phyloP scores from a whole-genome alignment of 2,329 filamentous ascomycete species.

The Phaeosphaeria sp. region DNA sequence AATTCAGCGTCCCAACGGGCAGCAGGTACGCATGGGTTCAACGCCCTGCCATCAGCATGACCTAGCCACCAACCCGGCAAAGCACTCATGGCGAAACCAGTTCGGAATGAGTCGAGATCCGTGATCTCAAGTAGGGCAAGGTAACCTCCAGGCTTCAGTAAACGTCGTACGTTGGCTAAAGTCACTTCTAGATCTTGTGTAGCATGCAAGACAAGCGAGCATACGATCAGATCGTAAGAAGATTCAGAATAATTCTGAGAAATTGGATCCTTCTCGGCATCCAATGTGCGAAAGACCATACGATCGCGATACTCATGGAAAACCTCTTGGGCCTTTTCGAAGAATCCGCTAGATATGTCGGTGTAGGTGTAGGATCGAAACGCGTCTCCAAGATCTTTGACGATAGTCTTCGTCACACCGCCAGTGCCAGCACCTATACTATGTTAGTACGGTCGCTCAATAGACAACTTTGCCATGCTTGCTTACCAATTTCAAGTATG shows the following conservation, averaged over 20 bases:
- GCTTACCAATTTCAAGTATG: conserved; percentile 19
- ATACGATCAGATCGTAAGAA: no score
- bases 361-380: conserved; percentile 12
- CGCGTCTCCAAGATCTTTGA: not conserved
- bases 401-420: not conserved
- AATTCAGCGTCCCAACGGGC: conserved; percentile 26
- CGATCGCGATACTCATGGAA: conserved; percentile 5
- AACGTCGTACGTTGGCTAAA: conserved; percentile 12
- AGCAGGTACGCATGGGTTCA: not conserved
- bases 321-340: conserved; percentile 6
- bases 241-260: conserved; percentile 1
- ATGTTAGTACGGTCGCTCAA: no score
- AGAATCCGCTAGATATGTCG: conserved; percentile 12
- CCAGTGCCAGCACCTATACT: not conserved
- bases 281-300: conserved; percentile 25
- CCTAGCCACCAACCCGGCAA: conserved; percentile 52
- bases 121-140: conserved; percentile 44
- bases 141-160: conserved; percentile 51
- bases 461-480: no score
- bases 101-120: conserved; percentile 3
- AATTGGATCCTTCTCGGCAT: conserved; percentile 27
- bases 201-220: conserved; percentile 19
- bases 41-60: conserved; percentile 10
- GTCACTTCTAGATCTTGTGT: conserved; percentile 12
- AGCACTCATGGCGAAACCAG: conserved; percentile 39